Base-by-base conservation (phyloP, 2,329 filamentous ascomycete genomes). In the Diaporthe humulicola region DNA sequence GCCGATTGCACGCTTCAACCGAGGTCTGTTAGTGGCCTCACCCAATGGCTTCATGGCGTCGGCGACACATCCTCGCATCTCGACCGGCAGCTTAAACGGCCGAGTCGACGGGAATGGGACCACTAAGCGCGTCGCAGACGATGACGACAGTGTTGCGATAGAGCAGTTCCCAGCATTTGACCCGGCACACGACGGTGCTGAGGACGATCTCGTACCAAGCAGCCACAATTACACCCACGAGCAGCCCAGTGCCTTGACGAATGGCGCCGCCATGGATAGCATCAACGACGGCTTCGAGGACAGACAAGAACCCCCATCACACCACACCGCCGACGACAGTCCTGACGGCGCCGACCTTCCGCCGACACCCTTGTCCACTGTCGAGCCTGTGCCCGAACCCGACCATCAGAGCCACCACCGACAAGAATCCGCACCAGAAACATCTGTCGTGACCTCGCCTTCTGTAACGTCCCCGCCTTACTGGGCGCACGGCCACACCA, bases 381-480 rank as follows among this genome's bases (percentile, higher is more conserved):
- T 73, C 54, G 69, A 70, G 19, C 67, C 74, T 22, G 25, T 42
- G 1, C 71, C 74, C 38, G 74, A 75, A 8, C 60, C 71, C 45
- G 66, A 74, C 12, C 58, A 48, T 17, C 57, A 42, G 36, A 58
- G 17, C 14, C 45, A 38, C 45, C 57, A 69, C 22, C 64, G 22
- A 19, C 42, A 50, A 25, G 58, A 73, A 14, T n/a, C 76, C 30
- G 28, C 42, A 40, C 33, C 25, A 38, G 45, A 25, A 30, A 9
- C 69, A 9, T 54, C 60, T 1, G 33, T 38, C 33, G 15, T 80
- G 9, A 77, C 79, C 10, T 80, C 80, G 14, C 77, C 84, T 14
- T 54, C 73, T 5, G 76, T 84, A 33, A 83, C 80, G 3, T 83
- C 84, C 25, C 87, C 87, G 28, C 86, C 86, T 7, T 88, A 88